Evolutionary conservation across 805 yeast species (phyloP).

Genomic region (Candida nitratophila): DNA sequence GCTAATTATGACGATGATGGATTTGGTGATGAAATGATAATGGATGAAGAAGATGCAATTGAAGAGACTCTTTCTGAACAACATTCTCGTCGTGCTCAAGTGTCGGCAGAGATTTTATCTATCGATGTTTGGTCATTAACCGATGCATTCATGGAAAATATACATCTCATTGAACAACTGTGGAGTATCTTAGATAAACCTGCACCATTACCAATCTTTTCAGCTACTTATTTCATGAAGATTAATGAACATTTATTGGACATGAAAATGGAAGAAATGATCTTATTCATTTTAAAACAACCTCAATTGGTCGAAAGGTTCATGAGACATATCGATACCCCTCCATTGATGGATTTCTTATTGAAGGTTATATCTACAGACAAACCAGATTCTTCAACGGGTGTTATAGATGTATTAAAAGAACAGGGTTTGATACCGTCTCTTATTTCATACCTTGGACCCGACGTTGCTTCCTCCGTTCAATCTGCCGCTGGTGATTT

Average conservation of each 20-base stretch:
- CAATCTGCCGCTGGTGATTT: slow-evolving; percentile 96
- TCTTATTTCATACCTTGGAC: slow-evolving; percentile 63
- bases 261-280: slow-evolving; percentile 78
- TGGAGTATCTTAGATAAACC: slow-evolving; percentile 76
- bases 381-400: slow-evolving; percentile 83
- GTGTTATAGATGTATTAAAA: slow-evolving; percentile 70
- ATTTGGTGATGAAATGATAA: slow-evolving; percentile 9
- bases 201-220: slow-evolving; percentile 60
- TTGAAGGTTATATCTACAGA: slow-evolving; percentile 88
- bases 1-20: slow-evolving; percentile 18
- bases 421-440: slow-evolving; percentile 68
- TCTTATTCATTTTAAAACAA: slow-evolving; percentile 62
- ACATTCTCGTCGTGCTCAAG: slow-evolving; percentile 42
- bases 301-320: slow-evolving; percentile 70
- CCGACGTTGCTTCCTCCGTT: slow-evolving; percentile 57
- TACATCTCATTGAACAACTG: slow-evolving; percentile 54
- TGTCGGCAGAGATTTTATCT: slow-evolving; percentile 83
- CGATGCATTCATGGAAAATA: slow-evolving; percentile 78
- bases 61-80: slow-evolving; percentile 27
- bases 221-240: slow-evolving; percentile 86
- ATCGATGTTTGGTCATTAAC: slow-evolving; percentile 94
- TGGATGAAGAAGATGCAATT: slow-evolving; percentile 19
- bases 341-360: slow-evolving; percentile 89
- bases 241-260: slow-evolving; percentile 86
- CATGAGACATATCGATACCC: slow-evolving; percentile 81